phyloP scores from a whole-genome alignment of 768 basidiomycete genomes.

The Leccinum aurantiacum region DNA sequence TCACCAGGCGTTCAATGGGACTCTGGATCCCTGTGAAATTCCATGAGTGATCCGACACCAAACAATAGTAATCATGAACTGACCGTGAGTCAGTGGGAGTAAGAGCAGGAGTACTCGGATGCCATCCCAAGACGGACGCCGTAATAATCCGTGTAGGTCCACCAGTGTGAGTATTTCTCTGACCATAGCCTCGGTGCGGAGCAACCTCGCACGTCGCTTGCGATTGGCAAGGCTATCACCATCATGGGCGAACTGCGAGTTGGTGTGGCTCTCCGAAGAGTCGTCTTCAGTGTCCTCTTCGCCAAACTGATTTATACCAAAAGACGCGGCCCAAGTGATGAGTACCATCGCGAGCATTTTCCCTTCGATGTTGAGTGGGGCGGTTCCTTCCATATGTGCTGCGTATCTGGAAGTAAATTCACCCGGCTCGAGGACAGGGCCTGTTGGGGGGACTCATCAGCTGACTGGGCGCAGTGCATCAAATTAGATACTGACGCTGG shows the following conservation, averaged over 20 bases:
- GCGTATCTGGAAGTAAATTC: slow-evolving; percentile 78
- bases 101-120: slow-evolving; percentile 76
- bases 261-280: slow-evolving; percentile 4
- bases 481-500: slow-evolving; percentile 59
- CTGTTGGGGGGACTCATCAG: slow-evolving; percentile 42
- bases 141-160: slow-evolving; percentile 74
- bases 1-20: slow-evolving; percentile 26
- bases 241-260: slow-evolving; percentile 17
- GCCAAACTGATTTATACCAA: slow-evolving; percentile 80
- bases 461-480: not conserved
- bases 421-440: slow-evolving; percentile 78
- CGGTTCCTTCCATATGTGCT: slow-evolving; percentile 61
- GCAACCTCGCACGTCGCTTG: slow-evolving; percentile 46
- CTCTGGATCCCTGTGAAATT: slow-evolving; percentile 26
- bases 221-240: slow-evolving; percentile 34
- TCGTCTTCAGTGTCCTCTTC: slow-evolving; percentile 36
- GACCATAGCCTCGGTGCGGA: slow-evolving; percentile 65
- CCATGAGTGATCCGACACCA: slow-evolving; percentile 9
- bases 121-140: slow-evolving; percentile 86
- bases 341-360: slow-evolving; percentile 76
- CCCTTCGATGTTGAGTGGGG: slow-evolving; percentile 68
- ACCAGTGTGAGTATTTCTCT: slow-evolving; percentile 76
- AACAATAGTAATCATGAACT: slow-evolving; percentile 13
- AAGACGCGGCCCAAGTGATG: slow-evolving; percentile 87
- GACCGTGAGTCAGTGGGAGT: slow-evolving; percentile 84